These are phyloP conservation scores for Buxus sempervirens DNA, from an alignment of 164 flowering plant genomes.

Conservation along the genomic window DNA sequence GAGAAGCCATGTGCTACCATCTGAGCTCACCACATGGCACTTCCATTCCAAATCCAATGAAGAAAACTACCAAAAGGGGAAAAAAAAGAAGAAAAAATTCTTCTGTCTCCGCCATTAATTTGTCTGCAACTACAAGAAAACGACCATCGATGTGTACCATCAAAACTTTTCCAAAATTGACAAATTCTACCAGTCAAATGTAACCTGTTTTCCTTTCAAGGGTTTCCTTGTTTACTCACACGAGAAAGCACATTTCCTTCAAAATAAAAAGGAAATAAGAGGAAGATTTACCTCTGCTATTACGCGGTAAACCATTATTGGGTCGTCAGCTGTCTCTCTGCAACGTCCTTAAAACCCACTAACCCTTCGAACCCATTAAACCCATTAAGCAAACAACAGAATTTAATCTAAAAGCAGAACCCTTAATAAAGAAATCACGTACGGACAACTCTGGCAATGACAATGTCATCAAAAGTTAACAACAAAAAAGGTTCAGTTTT, in stretches of 20 bases:
- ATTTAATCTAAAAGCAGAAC: not conserved
- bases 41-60: conserved; percentile 28
- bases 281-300: not conserved
- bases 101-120: conserved; percentile 10
- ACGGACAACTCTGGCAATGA: not conserved
- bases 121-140: conserved; percentile 18
- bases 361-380: no score
- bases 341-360: no score
- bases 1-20: conserved; percentile 65
- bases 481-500: not conserved
- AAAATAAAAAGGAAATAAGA: not conserved
- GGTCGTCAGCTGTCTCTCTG: not conserved
- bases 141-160: conserved; percentile 3
- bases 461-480: conserved; percentile 7
- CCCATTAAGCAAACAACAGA: not conserved
- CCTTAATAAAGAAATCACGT: not conserved
- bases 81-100: not conserved
- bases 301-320: not conserved
- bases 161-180: conserved; percentile 7
- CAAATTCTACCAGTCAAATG: not conserved
- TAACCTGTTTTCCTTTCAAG: not conserved
- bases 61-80: not conserved
- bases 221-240: not conserved
- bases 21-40: conserved; percentile 69
- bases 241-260: not conserved